These are phyloP conservation scores for Gelatoporia subvermispora DNA, from an alignment of 768 basidiomycete species.

Conservation along the genomic window DNA sequence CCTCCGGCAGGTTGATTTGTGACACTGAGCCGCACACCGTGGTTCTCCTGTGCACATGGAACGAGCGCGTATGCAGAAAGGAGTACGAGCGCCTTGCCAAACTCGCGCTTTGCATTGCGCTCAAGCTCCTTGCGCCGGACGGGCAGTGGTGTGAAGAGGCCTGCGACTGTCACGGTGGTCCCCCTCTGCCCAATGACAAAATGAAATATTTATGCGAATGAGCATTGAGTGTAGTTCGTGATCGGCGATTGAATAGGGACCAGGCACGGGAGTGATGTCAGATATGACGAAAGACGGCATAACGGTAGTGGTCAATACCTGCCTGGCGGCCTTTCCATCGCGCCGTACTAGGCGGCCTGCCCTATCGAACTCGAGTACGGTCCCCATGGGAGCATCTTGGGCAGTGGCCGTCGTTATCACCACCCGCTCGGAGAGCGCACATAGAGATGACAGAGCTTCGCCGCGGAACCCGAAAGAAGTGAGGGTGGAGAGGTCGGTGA, in stretches of 20 bases:
- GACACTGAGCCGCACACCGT: slow-evolving; percentile 69
- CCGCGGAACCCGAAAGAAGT: slow-evolving; percentile 92
- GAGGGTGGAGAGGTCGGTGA: slow-evolving; percentile 66
- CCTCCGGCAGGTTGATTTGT: slow-evolving; percentile 66
- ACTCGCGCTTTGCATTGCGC: slow-evolving; percentile 85
- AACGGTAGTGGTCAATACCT: slow-evolving; percentile 37
- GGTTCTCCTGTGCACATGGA: slow-evolving; percentile 55
- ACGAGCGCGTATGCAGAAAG: slow-evolving; percentile 88
- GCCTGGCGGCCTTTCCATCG: slow-evolving; percentile 62
- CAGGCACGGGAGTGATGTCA: too few relatives aligned
- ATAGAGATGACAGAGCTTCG: slow-evolving; percentile 92
- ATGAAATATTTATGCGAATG: too few relatives aligned
- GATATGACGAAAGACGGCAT: not conserved
- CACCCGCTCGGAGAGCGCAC: slow-evolving; percentile 71
- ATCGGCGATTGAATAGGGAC: too few relatives aligned
- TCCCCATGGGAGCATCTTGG: slow-evolving; percentile 71
- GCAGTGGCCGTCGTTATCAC: slow-evolving; percentile 70
- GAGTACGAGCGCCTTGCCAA: slow-evolving; percentile 75
- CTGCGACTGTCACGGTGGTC: slow-evolving; percentile 70
- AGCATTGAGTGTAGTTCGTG: too few relatives aligned
- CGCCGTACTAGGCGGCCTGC: slow-evolving; percentile 55
- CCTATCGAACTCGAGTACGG: slow-evolving; percentile 66
- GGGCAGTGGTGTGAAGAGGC: slow-evolving; percentile 77
- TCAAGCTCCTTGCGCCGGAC: slow-evolving; percentile 91
- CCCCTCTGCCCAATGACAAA: slow-evolving; percentile 61